These are phyloP conservation scores for Odontarrhena argentea DNA, from an alignment of 345 rosid species.

Conservation along the genomic window DNA sequence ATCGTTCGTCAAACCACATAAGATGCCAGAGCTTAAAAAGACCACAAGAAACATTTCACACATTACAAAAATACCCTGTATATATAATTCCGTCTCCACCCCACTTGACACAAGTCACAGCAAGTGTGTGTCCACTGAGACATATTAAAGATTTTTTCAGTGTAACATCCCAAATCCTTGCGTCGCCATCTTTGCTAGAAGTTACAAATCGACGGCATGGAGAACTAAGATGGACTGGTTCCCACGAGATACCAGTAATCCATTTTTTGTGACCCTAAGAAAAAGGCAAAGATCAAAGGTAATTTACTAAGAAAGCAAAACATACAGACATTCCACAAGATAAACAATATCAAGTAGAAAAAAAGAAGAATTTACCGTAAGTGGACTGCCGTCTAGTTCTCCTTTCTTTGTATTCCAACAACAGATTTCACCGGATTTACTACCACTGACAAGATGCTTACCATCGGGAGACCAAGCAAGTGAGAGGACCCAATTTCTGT, in stretches of 20 bases:
- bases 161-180: slow-evolving; percentile 89
- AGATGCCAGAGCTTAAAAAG: background rate
- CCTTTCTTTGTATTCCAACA: slow-evolving; percentile 89
- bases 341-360: slow-evolving; percentile 1
- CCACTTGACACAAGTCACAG: slow-evolving; percentile 98
- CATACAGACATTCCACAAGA: background rate
- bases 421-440: slow-evolving; percentile 80
- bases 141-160: slow-evolving; percentile 67
- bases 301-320: slow-evolving; percentile 23
- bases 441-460: slow-evolving; percentile 88
- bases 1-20: background rate
- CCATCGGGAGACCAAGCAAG: slow-evolving; percentile 97
- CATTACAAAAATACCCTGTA: slow-evolving; percentile 64
- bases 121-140: slow-evolving; percentile 90
- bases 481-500: slow-evolving; percentile 95
- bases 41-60: background rate
- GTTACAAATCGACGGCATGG: slow-evolving; percentile 96
- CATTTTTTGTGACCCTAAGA: slow-evolving; percentile 96
- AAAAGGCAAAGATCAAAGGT: slow-evolving; percentile 17
- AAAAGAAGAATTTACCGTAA: slow-evolving; percentile 47
- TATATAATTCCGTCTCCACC: slow-evolving; percentile 92
- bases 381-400: slow-evolving; percentile 69
- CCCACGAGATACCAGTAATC: slow-evolving; percentile 99
- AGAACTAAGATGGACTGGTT: slow-evolving; percentile 85
- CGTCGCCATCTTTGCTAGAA: slow-evolving; percentile 98